Conservation (phyloP, 2,329 filamentous ascomycete species). For the Pseudogymnoascus sp. region DNA sequence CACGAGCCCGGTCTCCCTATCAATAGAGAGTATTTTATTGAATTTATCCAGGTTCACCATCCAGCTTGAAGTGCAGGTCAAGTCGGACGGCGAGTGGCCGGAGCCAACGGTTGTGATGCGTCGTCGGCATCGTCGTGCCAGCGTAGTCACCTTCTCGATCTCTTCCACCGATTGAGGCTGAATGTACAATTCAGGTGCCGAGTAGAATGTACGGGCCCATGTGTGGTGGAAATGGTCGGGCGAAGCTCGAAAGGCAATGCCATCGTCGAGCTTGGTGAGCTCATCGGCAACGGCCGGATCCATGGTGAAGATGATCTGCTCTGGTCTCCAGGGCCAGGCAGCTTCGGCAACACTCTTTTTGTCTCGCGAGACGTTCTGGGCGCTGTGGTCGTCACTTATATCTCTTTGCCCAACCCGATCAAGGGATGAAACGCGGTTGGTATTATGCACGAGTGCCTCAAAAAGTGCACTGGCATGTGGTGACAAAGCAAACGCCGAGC, state of each 20-base stretch:
- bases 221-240: constrained; percentile 73
- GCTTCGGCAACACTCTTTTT: not conserved
- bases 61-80: constrained; percentile 92
- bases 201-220: constrained; percentile 90
- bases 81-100: constrained; percentile 81
- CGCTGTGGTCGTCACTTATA: not conserved
- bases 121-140: constrained; percentile 73
- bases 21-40: constrained; percentile 61
- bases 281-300: constrained; percentile 42
- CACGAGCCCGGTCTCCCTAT: constrained; percentile 56
- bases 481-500: not conserved
- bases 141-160: constrained; percentile 71
- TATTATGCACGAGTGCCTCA: constrained; percentile 6
- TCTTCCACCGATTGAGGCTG: constrained; percentile 72
- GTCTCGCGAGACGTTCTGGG: not conserved
- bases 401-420: not conserved
- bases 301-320: not conserved
- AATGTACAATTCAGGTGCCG: constrained; percentile 82
- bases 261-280: constrained; percentile 46
- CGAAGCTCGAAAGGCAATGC: constrained; percentile 68
- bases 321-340: not conserved
- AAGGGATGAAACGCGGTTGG: constrained; percentile 1
- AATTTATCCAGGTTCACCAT: constrained; percentile 87
- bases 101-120: constrained; percentile 82
- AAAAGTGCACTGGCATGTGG: constrained; percentile 2